Evolutionary conservation across 306 rosid genomes (phyloP).

Genomic region (Chamaecrista fasciculata): DNA sequence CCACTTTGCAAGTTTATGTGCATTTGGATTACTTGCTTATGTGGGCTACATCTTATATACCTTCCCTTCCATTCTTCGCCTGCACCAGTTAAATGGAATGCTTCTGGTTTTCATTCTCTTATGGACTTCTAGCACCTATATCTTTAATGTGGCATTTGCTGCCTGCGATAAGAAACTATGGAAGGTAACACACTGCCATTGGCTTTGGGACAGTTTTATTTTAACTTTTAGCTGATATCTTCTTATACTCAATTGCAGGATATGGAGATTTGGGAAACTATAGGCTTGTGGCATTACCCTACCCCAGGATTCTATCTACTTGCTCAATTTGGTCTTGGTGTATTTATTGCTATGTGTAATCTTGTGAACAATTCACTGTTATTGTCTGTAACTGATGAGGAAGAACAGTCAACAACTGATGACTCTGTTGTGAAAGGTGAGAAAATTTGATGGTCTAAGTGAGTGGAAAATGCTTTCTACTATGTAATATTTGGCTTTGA

Average conservation of each 20-base stretch:
- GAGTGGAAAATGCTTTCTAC: slow-evolving; percentile 16
- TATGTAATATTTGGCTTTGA: not conserved
- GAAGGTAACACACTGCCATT: slow-evolving; percentile 56
- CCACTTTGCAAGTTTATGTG: slow-evolving; percentile 88
- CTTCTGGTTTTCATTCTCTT: slow-evolving; percentile 96
- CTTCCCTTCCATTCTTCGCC: slow-evolving; percentile 80
- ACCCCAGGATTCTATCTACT: slow-evolving; percentile 86
- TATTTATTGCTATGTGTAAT: slow-evolving; percentile 79
- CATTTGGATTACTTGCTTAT: slow-evolving; percentile 86
- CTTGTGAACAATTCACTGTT: slow-evolving; percentile 82
- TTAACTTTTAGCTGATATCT: slow-evolving; percentile 24
- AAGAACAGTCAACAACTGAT: slow-evolving; percentile 49
- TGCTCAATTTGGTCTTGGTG: slow-evolving; percentile 88
- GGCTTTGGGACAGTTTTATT: slow-evolving; percentile 23
- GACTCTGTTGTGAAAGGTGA: slow-evolving; percentile 59
- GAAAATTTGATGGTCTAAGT: slow-evolving; percentile 24
- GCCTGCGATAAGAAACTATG: slow-evolving; percentile 55
- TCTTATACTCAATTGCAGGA: slow-evolving; percentile 52
- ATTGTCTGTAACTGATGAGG: slow-evolving; percentile 59
- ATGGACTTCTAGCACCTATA: slow-evolving; percentile 91
- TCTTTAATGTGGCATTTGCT: slow-evolving; percentile 75
- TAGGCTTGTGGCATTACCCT: slow-evolving; percentile 93
- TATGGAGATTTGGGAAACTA: slow-evolving; percentile 89
- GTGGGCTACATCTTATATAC: slow-evolving; percentile 82
- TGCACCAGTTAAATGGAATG: slow-evolving; percentile 81